A percentile compares a stretch with the other conserved stretches of the same genome.
Conservation (phyloP, 1,139 yeast species). For the Pichia sp. region DNA sequence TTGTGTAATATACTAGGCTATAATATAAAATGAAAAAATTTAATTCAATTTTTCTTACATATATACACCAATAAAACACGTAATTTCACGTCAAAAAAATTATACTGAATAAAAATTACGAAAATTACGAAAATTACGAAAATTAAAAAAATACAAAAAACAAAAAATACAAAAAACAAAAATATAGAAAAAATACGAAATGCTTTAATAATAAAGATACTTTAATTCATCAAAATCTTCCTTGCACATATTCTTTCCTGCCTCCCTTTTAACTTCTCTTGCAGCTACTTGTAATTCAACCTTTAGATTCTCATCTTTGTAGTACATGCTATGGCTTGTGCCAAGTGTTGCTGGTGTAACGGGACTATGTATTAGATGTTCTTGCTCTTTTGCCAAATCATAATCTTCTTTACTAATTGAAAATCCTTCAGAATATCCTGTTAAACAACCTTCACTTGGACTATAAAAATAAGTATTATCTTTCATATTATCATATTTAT, state of each 20-base stretch:
- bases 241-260: not conserved
- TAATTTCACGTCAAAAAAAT: too few relatives aligned
- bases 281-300: constrained; percentile 9
- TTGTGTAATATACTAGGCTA: too few relatives aligned
- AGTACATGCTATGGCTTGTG: not conserved
- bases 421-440: constrained; percentile 2
- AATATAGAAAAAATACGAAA: not conserved
- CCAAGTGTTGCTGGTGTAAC: constrained; percentile 4
- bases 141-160: not conserved
- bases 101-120: too few relatives aligned
- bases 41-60: too few relatives aligned
- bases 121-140: too few relatives aligned
- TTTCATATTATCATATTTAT: not conserved
- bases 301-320: constrained; percentile 5
- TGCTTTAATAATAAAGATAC: constrained; percentile 13
- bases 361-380: constrained; percentile 5
- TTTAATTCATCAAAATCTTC: constrained; percentile 13
- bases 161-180: not conserved
- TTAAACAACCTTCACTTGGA: constrained; percentile 4
- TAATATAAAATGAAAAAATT: too few relatives aligned
- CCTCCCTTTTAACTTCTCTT: constrained; percentile 6
- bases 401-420: constrained; percentile 3
- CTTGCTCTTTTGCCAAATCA: not conserved
- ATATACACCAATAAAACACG: too few relatives aligned
- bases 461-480: not conserved